Base-by-base conservation (phyloP, 2,329 filamentous ascomycete genomes). In the Pseudohalonectria lignicola region DNA sequence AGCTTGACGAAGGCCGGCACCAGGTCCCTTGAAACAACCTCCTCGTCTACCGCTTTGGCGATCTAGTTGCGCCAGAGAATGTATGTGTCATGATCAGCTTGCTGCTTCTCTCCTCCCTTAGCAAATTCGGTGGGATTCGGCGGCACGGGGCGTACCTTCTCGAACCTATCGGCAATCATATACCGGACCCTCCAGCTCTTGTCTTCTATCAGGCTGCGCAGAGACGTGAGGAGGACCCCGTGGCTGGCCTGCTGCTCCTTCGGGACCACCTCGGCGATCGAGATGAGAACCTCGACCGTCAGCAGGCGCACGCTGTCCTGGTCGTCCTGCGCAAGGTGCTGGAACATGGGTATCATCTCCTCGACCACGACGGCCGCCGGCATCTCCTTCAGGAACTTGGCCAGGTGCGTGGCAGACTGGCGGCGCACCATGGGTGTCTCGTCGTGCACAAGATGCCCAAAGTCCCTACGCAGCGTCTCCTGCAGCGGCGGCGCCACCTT, bases 181-280 rank as follows among this genome's bases (percentile, higher is more conserved):
- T 96, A 98, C 58, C 92, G 79, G 43, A 98, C 92, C 55, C 92
- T 80, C 92, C 92, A 98, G 67, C 92, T 96, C 76, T 96, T 98
- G 61, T 98, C 92, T 54, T 95, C 92, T 64, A 98, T 96, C 55
- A 98, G 64, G 64, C 78, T 94, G 52, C 92, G 82, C 54, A 98
- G 67, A 33, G 90, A 87, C 36, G 86, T 90, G 53, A 98, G 70
- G 41, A 98, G 67, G 40, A 96, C 86, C 38, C 90, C 92, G 55
- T 96, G 90, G 63, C 88, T 95, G 33, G 86, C 82, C 63, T 98
- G 92, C 60, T 98, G 88, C 62, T 96, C 92, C 65, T 96, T 96
- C 43, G 92, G 92, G 21, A 98, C 88, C 42, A 90, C 86, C 63
- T 98, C 92, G 44, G 92, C 90, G 53, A 98, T 93, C 29, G 90